phyloP scores from a whole-genome alignment of 2,329 filamentous ascomycete genomes.

The Coleophoma eucalyptorum region DNA sequence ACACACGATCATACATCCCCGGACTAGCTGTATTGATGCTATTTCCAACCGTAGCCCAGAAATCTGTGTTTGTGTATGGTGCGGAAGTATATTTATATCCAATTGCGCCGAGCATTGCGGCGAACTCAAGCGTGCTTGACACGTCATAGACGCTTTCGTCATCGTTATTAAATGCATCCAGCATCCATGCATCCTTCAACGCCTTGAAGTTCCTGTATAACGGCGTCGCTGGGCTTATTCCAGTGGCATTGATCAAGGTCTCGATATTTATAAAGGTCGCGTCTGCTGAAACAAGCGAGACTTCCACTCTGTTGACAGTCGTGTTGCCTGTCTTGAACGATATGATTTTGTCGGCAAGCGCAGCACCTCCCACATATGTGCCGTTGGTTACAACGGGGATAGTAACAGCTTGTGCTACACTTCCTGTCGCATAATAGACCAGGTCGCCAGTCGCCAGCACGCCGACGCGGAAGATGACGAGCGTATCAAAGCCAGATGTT shows the following conservation, averaged over 20 bases:
- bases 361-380: conserved; percentile 43
- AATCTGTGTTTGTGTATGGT: conserved; percentile 36
- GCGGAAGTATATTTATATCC: conserved; percentile 40
- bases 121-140: conserved; percentile 36
- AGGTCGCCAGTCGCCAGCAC: conserved; percentile 38
- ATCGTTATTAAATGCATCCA: conserved; percentile 43
- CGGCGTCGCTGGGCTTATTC: conserved; percentile 27
- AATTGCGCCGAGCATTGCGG: conserved; percentile 34
- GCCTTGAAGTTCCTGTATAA: conserved; percentile 37
- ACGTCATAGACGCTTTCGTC: conserved; percentile 41
- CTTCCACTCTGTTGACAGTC: conserved; percentile 34
- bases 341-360: conserved; percentile 42
- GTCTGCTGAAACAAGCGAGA: conserved; percentile 37
- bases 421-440: conserved; percentile 32
- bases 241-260: conserved; percentile 32
- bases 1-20: conserved; percentile 33
- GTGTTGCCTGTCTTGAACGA: conserved; percentile 34
- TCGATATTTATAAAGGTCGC: conserved; percentile 23
- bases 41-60: conserved; percentile 30
- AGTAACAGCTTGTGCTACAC: conserved; percentile 4
- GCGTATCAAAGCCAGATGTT: conserved; percentile 37
- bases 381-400: conserved; percentile 33
- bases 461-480: conserved; percentile 41
- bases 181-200: conserved; percentile 35
- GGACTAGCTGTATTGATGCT: conserved; percentile 28